A percentile compares a stretch with the other conserved stretches of the same genome.
phyloP scores from a whole-genome alignment of 2,329 filamentous ascomycete genomes.

The Harringtonia aguacate region DNA sequence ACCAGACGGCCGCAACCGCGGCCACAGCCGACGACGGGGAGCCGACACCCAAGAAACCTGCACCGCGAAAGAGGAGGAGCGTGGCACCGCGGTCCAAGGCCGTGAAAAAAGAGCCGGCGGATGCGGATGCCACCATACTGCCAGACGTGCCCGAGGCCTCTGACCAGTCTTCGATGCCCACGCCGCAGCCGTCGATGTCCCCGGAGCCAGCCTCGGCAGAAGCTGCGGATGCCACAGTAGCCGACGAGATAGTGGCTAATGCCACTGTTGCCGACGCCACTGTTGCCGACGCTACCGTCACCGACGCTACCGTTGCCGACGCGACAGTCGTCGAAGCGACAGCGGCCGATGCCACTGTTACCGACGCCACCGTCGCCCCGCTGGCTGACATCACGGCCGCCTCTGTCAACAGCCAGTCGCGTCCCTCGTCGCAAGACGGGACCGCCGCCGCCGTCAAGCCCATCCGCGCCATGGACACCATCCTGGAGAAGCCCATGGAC shows the following conservation, averaged over 20 bases:
- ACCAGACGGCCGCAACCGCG: conserved; percentile 27
- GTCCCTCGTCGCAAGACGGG: conserved; percentile 38
- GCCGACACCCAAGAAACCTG: conserved; percentile 26
- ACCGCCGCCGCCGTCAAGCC: conserved; percentile 51
- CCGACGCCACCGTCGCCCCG: conserved; percentile 30
- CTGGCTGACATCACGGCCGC: conserved; percentile 64
- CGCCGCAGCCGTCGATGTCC: too few relatives aligned
- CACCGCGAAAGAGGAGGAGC: conserved; percentile 60
- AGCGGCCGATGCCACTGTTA: background rate
- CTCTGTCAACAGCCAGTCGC: conserved; percentile 40
- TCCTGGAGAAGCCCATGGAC: conserved; percentile 84
- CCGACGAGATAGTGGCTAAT: background rate
- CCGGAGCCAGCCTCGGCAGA: background rate
- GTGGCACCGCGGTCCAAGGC: conserved; percentile 30
- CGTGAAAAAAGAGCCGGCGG: conserved; percentile 23
- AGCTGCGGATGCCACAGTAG: background rate
- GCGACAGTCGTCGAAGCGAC: conserved; percentile 2
- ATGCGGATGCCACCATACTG: conserved; percentile 3
- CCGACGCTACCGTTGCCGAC: conserved; percentile 1
- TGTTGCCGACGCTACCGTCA: background rate
- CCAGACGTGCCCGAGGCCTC: conserved; percentile 34
- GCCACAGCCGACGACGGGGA: conserved; percentile 22
- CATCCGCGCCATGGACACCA: conserved; percentile 64
- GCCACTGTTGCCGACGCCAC: background rate
- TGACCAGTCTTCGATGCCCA: background rate